Evolutionary conservation across 768 basidiomycete species (phyloP), one percentile per base, ranked within the genome.

Genomic region (Lactifluus volemus): DNA sequence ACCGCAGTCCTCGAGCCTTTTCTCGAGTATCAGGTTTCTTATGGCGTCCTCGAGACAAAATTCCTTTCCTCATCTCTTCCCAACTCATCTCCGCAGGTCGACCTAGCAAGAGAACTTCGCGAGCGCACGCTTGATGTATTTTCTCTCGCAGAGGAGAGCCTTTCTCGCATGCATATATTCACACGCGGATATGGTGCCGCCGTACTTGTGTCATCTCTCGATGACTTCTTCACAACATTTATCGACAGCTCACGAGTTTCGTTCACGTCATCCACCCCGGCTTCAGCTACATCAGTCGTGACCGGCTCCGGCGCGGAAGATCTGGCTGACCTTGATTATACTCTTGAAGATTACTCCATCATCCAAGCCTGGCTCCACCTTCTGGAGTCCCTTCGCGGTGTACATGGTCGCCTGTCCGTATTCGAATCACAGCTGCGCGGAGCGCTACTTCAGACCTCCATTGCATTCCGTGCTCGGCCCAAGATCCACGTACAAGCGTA

Each of bases 1-100:
- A 86, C 86, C 58, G 86, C 88, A 53, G 76, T 99, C 15, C 97
- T 94, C 70, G 93, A 95, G 70, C 92, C 96, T 2, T 98, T 98
- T 75, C 79, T 96, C 29, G 90, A 95, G 67, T 87, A 88, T 63
- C 96, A 98, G 67, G 77, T 83, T 17, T 88, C 95, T 58, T 98
- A 98, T 71, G 81, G 82, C 0, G 74, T 78, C 1, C 77, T 97
- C 38, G 97, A 99, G 72, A 78, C 81, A 39, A 81, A 84, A 7
- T 79, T 84, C 53, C 74, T 98, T 57, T 81, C 84, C 30, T 78
- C 83, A 50, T 73, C 76, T 1, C 75, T 91, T 17, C 75, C 77
- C 53, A 78, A 76, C 30, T 74, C 72, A 60, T 62, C 69, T 17
- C 68, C 73, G 10, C 72, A 73, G 5, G 66, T 70, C 19, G 84